Conservation (phyloP, 331 rosid genomes). For the Dryas integrifolia region DNA sequence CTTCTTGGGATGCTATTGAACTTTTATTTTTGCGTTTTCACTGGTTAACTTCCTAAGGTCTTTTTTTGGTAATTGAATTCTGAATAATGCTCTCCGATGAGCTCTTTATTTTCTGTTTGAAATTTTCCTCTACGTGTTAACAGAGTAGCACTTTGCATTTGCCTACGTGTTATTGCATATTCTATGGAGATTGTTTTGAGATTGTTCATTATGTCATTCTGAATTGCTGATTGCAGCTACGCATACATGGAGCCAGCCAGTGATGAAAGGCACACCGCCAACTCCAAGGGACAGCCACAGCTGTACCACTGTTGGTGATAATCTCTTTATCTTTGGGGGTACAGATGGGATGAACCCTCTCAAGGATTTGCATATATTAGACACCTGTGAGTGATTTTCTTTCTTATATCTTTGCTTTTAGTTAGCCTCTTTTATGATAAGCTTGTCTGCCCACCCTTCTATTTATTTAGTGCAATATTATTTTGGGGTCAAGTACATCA, state of each 20-base stretch:
- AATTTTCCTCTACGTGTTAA: not conserved
- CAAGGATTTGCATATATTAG: slow-evolving; percentile 74
- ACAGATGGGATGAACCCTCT: slow-evolving; percentile 94
- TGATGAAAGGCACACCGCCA: slow-evolving; percentile 71
- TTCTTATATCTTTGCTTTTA: slow-evolving; percentile 2
- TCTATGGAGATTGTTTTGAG: not conserved
- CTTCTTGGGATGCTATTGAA: not conserved
- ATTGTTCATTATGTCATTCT: slow-evolving; percentile 26
- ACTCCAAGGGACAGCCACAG: slow-evolving; percentile 92
- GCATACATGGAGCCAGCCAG: slow-evolving; percentile 80
- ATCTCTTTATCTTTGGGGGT: slow-evolving; percentile 90
- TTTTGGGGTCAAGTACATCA: not conserved
- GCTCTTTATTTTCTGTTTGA: not conserved
- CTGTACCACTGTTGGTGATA: slow-evolving; percentile 75
- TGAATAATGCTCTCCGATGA: not conserved
- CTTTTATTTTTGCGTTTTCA: not conserved
- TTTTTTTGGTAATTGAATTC: not conserved
- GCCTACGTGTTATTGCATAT: not conserved
- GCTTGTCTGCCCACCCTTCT: slow-evolving; percentile 1
- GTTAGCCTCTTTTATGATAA: not conserved
- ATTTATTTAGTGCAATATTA: not conserved
- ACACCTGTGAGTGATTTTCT: slow-evolving; percentile 68
- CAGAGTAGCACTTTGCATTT: slow-evolving; percentile 2
- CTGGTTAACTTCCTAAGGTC: not conserved
- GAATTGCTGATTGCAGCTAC: slow-evolving; percentile 59